Base-by-base conservation (phyloP, 495 filamentous ascomycete species). In the Neurospora sp. region DNA sequence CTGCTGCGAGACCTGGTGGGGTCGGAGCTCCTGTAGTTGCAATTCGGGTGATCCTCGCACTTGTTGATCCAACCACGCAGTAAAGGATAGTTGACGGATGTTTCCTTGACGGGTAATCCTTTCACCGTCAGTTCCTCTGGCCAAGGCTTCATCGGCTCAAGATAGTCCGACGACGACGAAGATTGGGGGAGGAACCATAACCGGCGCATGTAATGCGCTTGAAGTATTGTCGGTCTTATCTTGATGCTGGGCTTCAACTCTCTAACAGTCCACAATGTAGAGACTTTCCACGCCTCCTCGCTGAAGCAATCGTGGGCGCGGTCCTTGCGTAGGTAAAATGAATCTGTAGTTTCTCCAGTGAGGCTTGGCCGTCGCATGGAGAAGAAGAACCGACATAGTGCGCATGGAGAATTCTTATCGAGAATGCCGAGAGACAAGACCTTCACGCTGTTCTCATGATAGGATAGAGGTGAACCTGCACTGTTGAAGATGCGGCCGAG, bases 1-100 rank as follows among this genome's bases (percentile, higher is more conserved):
- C 10, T 1, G 1, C 0, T 59, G 10, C 3, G 5, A 10, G 20
- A 6, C 9, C 1, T 2, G 20, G 1, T 14, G 0, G 1, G 10
- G 3, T 27, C 48, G 9, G n/a, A 27, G 20, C n/a, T 27, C 4
- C 0, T 0, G 20, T 12, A 14, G 0, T 2, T 22, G 48, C 48
- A 59, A 0, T 0, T 8, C 0, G 0, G 5, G 12, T 59, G 48
- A 31, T 1, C 5, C 20, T 3, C 48, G 0, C 48, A 59, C 4
- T 3, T 2, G 4, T 8, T 16, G 10, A 59, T 31, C 48, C 48
- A 59, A 0, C 0, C 0, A 31, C 48, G 48, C 5, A 59, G 5
- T 31, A 59, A 59, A 31, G 22, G 4, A 59, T 59, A 59, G 5
- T 31, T 31, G 5, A 59, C 5, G 0, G 2, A 59, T 31, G 22